Evolutionary conservation across 1,139 yeast genomes (phyloP).

Genomic region (Kodamaea fungicola): DNA sequence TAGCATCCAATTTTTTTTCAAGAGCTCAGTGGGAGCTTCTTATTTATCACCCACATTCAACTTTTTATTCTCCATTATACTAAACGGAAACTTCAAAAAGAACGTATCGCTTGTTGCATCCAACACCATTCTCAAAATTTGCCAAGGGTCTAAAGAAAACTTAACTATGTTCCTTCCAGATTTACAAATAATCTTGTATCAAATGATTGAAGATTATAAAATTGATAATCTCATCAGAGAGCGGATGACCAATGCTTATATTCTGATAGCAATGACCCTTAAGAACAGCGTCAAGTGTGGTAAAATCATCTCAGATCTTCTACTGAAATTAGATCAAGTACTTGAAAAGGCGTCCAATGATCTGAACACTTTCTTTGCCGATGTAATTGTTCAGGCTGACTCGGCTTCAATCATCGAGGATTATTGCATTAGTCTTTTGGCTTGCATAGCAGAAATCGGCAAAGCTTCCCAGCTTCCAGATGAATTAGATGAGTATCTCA

Average conservation of each 20-base stretch:
- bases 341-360: conserved; percentile 13
- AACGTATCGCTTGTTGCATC: conserved; percentile 45
- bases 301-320: conserved; percentile 16
- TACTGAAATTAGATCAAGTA: conserved; percentile 20
- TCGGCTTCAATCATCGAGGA: conserved; percentile 24
- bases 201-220: conserved; percentile 45
- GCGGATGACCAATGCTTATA: conserved; percentile 56
- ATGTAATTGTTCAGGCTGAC: conserved; percentile 3
- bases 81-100: conserved; percentile 13
- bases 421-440: conserved; percentile 51
- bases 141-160: conserved; percentile 55
- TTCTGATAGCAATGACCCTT: conserved; percentile 57
- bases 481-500: conserved; percentile 43
- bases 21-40: conserved; percentile 29
- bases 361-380: background rate
- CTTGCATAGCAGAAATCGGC: conserved; percentile 65
- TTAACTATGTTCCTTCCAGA: conserved; percentile 47
- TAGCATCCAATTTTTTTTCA: conserved; percentile 53
- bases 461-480: conserved; percentile 63
- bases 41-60: conserved; percentile 50
- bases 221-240: conserved; percentile 55
- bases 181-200: conserved; percentile 49
- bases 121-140: conserved; percentile 55
- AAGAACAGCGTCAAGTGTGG: conserved; percentile 37
- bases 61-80: conserved; percentile 36